Evolutionary conservation across 1,284 basidiomycete genomes (phyloP), one percentile per base, ranked within the genome.

Genomic region (Ustilago crameri): DNA sequence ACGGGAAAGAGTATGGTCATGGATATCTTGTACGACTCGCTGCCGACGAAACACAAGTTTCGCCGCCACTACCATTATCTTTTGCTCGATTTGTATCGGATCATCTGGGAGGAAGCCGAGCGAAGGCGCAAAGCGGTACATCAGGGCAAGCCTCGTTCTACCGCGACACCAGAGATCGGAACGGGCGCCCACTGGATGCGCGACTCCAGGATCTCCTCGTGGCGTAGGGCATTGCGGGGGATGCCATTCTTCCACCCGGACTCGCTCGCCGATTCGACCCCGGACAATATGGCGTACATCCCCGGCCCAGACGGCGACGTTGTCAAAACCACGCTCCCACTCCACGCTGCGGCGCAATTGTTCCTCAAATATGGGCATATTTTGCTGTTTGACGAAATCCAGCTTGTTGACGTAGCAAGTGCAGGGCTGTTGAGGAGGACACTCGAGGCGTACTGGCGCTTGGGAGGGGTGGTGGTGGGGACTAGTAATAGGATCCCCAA

Each of bases 371-470:
- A 85, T 20, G 87, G 88, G 46, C 88, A 87, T 86, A 84, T 89
- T 3, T 84, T 89, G 42, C 86, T 88, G 10, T 90, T 91, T 78
- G 90, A 91, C 79, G 89, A 91, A 83, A 84, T 90, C 2, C 90
- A 91, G 78, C 85, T 91, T 3, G 85, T 90, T n/a, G 89, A 91
- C 76, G 88, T 90, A 1, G 88, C 89, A 1, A 88, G 88, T 53
- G 88, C 89, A 0, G 82, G 82, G 0, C 84, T 91, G 14, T 86
- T 91, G 3, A 87, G 89, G n/a, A 87, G 90, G 59, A 89, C 91
- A 2, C 82, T 91, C 7, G 88, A 88, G 23, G 90, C 89, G 87
- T 91, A 89, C 77, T 91, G 90, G 90, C 86, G 90, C 3, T 86
- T 91, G 73, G 90, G 90, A 17, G 90, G 90, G 1, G 88, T 91